phyloP scores from a whole-genome alignment of 1,284 basidiomycete genomes.

The Earliella scabrosa region DNA sequence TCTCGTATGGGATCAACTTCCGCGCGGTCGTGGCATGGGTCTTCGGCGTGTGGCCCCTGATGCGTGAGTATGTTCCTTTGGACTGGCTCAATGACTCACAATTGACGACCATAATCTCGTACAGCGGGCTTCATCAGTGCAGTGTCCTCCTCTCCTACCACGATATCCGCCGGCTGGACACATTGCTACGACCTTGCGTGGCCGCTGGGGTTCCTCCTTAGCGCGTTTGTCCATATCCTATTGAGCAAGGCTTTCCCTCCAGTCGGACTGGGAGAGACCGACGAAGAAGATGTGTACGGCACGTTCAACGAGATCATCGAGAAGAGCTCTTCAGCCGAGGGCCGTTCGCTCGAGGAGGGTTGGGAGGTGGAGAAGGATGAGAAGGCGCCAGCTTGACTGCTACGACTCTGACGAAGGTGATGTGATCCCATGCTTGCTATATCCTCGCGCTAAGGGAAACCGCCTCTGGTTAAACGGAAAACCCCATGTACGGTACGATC shows the following conservation, averaged over 20 bases:
- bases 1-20: conserved; percentile 25
- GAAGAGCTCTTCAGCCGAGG: neutral
- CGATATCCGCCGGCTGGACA: conserved; percentile 15
- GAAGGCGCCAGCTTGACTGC: too few relatives aligned
- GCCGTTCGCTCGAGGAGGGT: neutral
- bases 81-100: too few relatives aligned
- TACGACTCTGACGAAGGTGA: too few relatives aligned
- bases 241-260: conserved; percentile 17
- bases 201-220: conserved; percentile 23
- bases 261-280: conserved; percentile 10
- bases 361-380: neutral
- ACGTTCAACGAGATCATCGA: conserved; percentile 13
- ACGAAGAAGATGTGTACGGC: conserved; percentile 19
- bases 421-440: too few relatives aligned
- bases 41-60: conserved; percentile 27
- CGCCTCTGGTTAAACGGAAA: too few relatives aligned
- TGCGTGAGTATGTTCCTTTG: conserved; percentile 15
- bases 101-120: neutral
- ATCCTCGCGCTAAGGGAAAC: too few relatives aligned
- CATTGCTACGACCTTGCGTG: conserved; percentile 26
- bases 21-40: conserved; percentile 24
- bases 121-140: conserved; percentile 24
- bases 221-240: conserved; percentile 13
- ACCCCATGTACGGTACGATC: too few relatives aligned
- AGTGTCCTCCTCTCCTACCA: conserved; percentile 15